Evolutionary conservation across 495 filamentous ascomycete species (phyloP), one percentile per base, ranked within the genome.

Genomic region (Thozetella sp.): DNA sequence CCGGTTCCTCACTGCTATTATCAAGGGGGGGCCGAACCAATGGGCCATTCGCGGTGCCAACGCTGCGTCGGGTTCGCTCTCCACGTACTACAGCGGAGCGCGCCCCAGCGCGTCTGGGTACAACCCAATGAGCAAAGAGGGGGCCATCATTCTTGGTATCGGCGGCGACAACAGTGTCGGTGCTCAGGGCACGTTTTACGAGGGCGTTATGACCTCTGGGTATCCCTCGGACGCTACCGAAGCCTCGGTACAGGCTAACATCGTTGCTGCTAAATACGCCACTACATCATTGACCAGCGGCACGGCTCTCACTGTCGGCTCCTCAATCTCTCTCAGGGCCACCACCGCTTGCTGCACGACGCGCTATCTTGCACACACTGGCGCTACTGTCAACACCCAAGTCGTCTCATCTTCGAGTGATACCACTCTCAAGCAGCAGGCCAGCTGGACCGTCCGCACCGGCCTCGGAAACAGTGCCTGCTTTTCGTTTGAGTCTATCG

Each of bases 121-220:
- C 64, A 82, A 85, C 69, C 83, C 83, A 0, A 86, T 86, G 83
- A 70, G 63, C 71, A 84, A 86, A 60, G 83, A 86, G 57, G 82
- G 83, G 15, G 79, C 83, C 55, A 85, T 86, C 56, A 80, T 86
- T 61, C 83, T 86, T 26, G 58, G 58, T 2, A 60, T 48, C 17
- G 58, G 58, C 11, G 82, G 82, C n/a, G 82, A 85, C 55, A 85
- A 86, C 68, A 86, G 82, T 57, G 63, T 64, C 53, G 57, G 77
- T 57, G 82, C 76, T 20, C 82, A 86, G 68, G 83, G 83, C 37
- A 86, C 83, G 0, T 86, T 85, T 72, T 86, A 86, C 69, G 83
- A 86, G 66, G 83, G 83, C 40, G 83, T 78, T 1, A 83, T 86
- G 83, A 86, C 83, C 56, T 70, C 74, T 9, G 82, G 83, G 30